Evolutionary conservation across 108 stramenopile species (phyloP).

Genomic region (Skeletonema potamos): DNA sequence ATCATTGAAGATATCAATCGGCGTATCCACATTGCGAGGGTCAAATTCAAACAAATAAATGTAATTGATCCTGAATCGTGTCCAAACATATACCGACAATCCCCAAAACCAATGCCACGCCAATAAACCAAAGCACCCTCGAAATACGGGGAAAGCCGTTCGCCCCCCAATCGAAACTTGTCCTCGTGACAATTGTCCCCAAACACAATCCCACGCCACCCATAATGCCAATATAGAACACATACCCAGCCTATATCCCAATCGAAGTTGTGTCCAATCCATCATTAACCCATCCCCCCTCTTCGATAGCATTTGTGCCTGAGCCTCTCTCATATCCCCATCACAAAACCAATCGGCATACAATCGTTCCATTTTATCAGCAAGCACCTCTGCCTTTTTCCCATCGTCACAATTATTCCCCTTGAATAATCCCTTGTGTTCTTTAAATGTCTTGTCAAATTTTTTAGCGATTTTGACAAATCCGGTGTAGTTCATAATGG

Average conservation of each 20-base stretch:
- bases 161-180: slow-evolving; percentile 77
- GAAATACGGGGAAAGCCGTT: slow-evolving; percentile 89
- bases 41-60: slow-evolving; percentile 90
- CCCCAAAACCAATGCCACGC: slow-evolving; percentile 95
- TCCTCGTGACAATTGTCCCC: slow-evolving; percentile 70
- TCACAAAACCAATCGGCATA: slow-evolving; percentile 90
- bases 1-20: slow-evolving; percentile 80
- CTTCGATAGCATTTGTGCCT: slow-evolving; percentile 88
- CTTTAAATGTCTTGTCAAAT: slow-evolving; percentile 80
- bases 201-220: slow-evolving; percentile 94
- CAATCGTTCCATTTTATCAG: slow-evolving; percentile 51
- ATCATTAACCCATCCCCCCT: slow-evolving; percentile 86
- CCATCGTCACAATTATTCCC: slow-evolving; percentile 69
- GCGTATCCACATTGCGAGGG: slow-evolving; percentile 71
- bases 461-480: slow-evolving; percentile 94
- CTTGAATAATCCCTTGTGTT: slow-evolving; percentile 66
- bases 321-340: slow-evolving; percentile 79
- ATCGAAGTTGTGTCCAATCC: slow-evolving; percentile 90
- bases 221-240: slow-evolving; percentile 85
- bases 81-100: slow-evolving; percentile 83
- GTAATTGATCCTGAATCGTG: slow-evolving; percentile 83
- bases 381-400: slow-evolving; percentile 56
- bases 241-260: slow-evolving; percentile 92
- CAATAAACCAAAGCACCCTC: slow-evolving; percentile 87
- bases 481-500: slow-evolving; percentile 93